Evolutionary conservation across 768 basidiomycete genomes (phyloP).

Genomic region (Tremella mesenterica): DNA sequence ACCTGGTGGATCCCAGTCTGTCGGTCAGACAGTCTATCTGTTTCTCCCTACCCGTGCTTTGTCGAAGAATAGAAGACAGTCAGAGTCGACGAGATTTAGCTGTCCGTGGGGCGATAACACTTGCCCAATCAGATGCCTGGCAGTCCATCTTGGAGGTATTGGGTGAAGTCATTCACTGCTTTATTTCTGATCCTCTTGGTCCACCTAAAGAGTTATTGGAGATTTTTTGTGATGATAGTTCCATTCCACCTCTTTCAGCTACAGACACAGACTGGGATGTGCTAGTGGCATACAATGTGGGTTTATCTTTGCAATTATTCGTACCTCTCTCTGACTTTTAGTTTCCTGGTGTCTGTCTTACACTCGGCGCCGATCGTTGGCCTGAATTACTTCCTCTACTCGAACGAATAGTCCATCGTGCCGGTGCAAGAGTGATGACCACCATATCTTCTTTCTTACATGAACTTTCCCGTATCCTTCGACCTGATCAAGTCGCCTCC

Average conservation of each 20-base stretch:
- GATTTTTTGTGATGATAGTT: conserved; percentile 54
- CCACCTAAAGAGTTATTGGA: conserved; percentile 67
- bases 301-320: conserved; percentile 6
- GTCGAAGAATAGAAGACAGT: conserved; percentile 55
- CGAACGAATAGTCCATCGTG: conserved; percentile 56
- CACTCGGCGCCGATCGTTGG: conserved; percentile 72
- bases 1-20: conserved; percentile 62
- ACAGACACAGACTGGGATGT: conserved; percentile 37
- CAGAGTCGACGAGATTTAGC: conserved; percentile 58
- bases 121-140: conserved; percentile 55
- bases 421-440: conserved; percentile 57
- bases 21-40: conserved; percentile 82
- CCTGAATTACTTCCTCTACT: conserved; percentile 59
- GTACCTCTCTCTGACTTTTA: conserved; percentile 45
- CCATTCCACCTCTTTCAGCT: neutral
- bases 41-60: conserved; percentile 72
- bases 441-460: conserved; percentile 82
- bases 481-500: conserved; percentile 55
- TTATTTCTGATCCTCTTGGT: conserved; percentile 53
- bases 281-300: conserved; percentile 44
- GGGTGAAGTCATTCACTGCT: conserved; percentile 80
- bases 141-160: conserved; percentile 73
- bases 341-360: conserved; percentile 79
- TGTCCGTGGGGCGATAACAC: conserved; percentile 55
- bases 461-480: conserved; percentile 78